phyloP scores from a whole-genome alignment of 345 rosid genomes.

The Populus alba region DNA sequence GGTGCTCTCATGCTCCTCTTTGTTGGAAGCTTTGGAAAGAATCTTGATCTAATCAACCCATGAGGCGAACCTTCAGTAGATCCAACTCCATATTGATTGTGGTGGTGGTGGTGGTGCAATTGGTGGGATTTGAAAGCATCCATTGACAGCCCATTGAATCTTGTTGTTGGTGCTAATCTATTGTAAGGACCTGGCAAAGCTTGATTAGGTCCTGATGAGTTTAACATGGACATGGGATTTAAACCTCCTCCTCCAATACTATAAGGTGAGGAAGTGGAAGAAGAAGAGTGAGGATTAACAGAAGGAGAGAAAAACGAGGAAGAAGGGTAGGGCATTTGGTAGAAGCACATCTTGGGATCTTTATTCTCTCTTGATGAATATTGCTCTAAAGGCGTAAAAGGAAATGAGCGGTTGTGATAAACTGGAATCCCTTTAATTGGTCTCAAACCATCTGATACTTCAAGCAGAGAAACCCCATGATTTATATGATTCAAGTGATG shows the following conservation, averaged over 20 bases:
- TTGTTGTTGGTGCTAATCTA: conserved; percentile 28
- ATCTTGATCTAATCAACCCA: conserved; percentile 63
- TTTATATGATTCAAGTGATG: conserved; percentile 19
- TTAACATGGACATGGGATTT: conserved; percentile 52
- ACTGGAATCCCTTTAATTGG: conserved; percentile 84
- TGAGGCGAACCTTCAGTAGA: conserved; percentile 28
- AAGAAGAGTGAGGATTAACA: conserved; percentile 31
- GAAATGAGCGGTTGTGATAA: conserved; percentile 68
- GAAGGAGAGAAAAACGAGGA: conserved; percentile 24
- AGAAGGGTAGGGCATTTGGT: conserved; percentile 40
- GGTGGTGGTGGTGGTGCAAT: conserved; percentile 37
- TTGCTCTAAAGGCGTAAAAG: conserved; percentile 32
- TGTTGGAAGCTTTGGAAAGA: conserved; percentile 60
- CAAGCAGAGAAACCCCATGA: conserved; percentile 33
- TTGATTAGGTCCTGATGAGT: conserved; percentile 29
- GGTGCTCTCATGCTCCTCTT: conserved; percentile 89
- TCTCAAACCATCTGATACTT: conserved; percentile 44
- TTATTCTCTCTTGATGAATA: conserved; percentile 24
- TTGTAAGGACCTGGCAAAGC: conserved; percentile 18
- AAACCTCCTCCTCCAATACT: conserved; percentile 40
- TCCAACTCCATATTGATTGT: conserved; percentile 43
- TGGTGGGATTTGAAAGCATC: conserved; percentile 40
- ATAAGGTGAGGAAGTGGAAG: conserved; percentile 43
- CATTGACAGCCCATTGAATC: conserved; percentile 48
- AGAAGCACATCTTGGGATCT: conserved; percentile 43